Evolutionary conservation across 441 rosid genomes (phyloP), one percentile per base, ranked within the genome.

Genomic region (Euphorbia corollata): DNA sequence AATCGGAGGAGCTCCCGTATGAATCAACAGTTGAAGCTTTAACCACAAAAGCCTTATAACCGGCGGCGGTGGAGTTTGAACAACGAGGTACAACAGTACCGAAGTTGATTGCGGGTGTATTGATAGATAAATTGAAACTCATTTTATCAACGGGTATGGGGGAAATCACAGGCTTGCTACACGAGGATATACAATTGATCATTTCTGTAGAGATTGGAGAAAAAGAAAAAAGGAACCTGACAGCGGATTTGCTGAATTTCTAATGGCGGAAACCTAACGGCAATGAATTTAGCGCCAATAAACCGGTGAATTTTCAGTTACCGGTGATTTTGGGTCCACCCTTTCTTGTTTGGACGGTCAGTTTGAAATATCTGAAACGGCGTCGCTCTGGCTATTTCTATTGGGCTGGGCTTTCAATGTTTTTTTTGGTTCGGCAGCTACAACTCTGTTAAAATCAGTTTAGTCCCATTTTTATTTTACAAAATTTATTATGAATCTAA

Each of bases 1-100:
- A 90, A 77, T 85, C 76, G 7, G 92, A 84, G 43, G 97, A 90
- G 71, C 85, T 88, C 65, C 80, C 91, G 20, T 68, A 79, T 2
- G 96, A 86, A 78, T 91, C 91, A 38, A 92, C 84, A 67, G 68
- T 65, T 5, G 94, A 92, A 75, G 96, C 91, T 67, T 75, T 82
- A 19, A 83, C 77, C 12, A 65, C 27, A 34, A 47, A 55, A 43
- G 39, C 63, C 73, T 75, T 51, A 24, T 38, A 19, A 39, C 43
- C 12, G 32, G 65, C 56, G 32, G 64, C 13, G 71, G 30, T 65
- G 15, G 22, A 20, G 20, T 20, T 56, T 38, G 61, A 9, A 38
- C 39, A 18, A 5, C 15, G 18, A 32, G 65, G 58, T 36, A 50
- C 39, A 38, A 50, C 39, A 51, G 11, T 45, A 0, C 58, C 60